Evolutionary conservation across 768 basidiomycete species (phyloP).

Genomic region (Lentinula sp.): DNA sequence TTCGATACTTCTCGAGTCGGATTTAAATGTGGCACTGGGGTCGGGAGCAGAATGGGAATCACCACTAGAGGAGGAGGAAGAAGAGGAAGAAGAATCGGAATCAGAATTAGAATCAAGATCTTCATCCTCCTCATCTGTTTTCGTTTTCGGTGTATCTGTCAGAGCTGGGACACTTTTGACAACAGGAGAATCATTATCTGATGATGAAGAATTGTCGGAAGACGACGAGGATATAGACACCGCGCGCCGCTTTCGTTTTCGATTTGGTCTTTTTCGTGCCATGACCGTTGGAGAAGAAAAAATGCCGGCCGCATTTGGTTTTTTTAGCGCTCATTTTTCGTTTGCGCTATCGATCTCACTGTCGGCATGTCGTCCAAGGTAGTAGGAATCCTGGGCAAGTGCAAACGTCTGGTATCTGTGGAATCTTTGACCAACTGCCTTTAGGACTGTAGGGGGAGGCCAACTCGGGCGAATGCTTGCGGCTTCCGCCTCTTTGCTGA

Average conservation of each 20-base stretch:
- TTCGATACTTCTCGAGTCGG: background rate
- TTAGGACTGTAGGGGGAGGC: slow-evolving; percentile 66
- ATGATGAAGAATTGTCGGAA: slow-evolving; percentile 24
- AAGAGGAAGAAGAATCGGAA: slow-evolving; percentile 14
- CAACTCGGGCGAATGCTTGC: slow-evolving; percentile 98
- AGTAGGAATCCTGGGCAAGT: slow-evolving; percentile 50
- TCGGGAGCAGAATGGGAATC: slow-evolving; percentile 7
- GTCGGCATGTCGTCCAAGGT: slow-evolving; percentile 35
- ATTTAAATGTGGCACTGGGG: slow-evolving; percentile 8
- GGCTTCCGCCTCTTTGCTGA: slow-evolving; percentile 81
- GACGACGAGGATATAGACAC: slow-evolving; percentile 34
- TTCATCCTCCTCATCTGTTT: background rate
- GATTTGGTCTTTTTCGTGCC: slow-evolving; percentile 35
- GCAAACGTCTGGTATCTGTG: slow-evolving; percentile 8
- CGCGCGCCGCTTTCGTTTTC: slow-evolving; percentile 51
- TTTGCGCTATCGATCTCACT: background rate
- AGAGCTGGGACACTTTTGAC: slow-evolving; percentile 3
- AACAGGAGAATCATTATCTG: slow-evolving; percentile 18
- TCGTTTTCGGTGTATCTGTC: background rate
- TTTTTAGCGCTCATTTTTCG: background rate
- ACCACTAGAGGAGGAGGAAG: slow-evolving; percentile 7
- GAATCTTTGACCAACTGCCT: background rate
- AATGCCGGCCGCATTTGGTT: background rate
- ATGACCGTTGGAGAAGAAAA: slow-evolving; percentile 18
- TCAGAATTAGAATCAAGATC: slow-evolving; percentile 11